A percentile compares a stretch with the other conserved stretches of the same genome.
Conservation (phyloP, 164 flowering plant species). For the Amborella trichopoda region DNA sequence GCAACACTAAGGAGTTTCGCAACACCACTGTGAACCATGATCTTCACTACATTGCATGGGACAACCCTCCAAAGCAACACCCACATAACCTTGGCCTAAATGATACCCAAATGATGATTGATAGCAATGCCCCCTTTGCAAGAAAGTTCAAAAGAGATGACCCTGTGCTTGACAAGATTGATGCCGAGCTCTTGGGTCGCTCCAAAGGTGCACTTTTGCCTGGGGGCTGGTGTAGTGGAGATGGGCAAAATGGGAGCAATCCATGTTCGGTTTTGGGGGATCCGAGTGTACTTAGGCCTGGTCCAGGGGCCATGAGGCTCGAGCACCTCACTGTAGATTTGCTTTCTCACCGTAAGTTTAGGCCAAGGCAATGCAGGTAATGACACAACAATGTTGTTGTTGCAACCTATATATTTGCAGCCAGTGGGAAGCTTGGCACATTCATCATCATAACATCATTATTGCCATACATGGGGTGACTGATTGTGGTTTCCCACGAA, state of each 20-base stretch:
- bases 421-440: too few relatives aligned
- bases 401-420: too few relatives aligned
- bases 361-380: too few relatives aligned
- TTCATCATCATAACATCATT: too few relatives aligned
- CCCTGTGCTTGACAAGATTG: slow-evolving; percentile 21
- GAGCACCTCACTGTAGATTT: too few relatives aligned
- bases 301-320: slow-evolving; percentile 19
- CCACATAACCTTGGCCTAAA: slow-evolving; percentile 16
- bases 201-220: slow-evolving; percentile 24
- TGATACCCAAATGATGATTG: slow-evolving; percentile 16
- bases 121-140: slow-evolving; percentile 22
- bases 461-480: too few relatives aligned
- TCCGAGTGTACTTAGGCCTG: slow-evolving; percentile 13
- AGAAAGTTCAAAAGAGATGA: slow-evolving; percentile 17
- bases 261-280: slow-evolving; percentile 19
- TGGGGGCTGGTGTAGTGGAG: slow-evolving; percentile 21
- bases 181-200: slow-evolving; percentile 12
- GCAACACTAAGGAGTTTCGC: slow-evolving; percentile 23
- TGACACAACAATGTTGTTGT: too few relatives aligned
- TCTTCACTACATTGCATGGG: slow-evolving; percentile 34
- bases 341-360: too few relatives aligned
- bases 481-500: too few relatives aligned
- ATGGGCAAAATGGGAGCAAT: slow-evolving; percentile 10
- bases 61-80: slow-evolving; percentile 22
- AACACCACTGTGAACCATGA: slow-evolving; percentile 26